These are phyloP conservation scores for Arthrobotrys musiformis DNA, from an alignment of 2,329 filamentous ascomycete species.

Conservation along the genomic window DNA sequence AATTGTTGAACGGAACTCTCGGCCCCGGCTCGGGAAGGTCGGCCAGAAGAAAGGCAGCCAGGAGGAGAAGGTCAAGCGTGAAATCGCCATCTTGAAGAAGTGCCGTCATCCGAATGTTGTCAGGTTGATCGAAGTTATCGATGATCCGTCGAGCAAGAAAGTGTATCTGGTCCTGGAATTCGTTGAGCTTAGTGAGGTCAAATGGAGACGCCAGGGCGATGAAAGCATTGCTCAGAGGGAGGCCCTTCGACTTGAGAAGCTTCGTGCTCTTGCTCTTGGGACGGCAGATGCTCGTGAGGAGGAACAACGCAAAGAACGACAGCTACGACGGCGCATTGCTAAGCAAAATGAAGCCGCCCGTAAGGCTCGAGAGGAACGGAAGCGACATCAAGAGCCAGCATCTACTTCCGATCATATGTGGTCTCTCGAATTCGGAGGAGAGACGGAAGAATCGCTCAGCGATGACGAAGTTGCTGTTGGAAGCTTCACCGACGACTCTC, in stretches of 20 bases:
- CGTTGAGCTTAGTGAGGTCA: constrained; percentile 91
- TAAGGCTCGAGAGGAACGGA: constrained; percentile 59
- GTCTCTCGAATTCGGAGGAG: constrained; percentile 59
- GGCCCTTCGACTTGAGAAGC: constrained; percentile 72
- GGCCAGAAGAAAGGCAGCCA: constrained; percentile 67
- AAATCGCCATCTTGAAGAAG: constrained; percentile 98
- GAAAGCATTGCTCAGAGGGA: constrained; percentile 86
- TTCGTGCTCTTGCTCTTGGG: constrained; percentile 64
- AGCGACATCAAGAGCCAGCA: constrained; percentile 47
- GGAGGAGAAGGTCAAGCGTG: constrained; percentile 82
- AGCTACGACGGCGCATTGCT: constrained; percentile 61
- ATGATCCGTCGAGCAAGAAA: constrained; percentile 94
- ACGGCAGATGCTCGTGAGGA: constrained; percentile 70
- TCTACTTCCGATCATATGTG: constrained; percentile 60
- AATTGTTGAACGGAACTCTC: constrained; percentile 95
- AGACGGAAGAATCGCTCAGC: constrained; percentile 55
- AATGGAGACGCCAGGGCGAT: constrained; percentile 89
- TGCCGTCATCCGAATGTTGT: constrained; percentile 98
- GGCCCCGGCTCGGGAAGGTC: constrained; percentile 82
- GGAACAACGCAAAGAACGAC: constrained; percentile 71
- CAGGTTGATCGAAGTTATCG: constrained; percentile 93
- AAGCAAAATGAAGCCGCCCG: constrained; percentile 58
- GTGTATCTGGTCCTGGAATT: constrained; percentile 98
- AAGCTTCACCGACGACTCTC: constrained; percentile 55
- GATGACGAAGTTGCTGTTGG: constrained; percentile 48